A percentile compares a stretch with the other conserved stretches of the same genome.
Evolutionary conservation across 371 early-diverging fungal species (phyloP).

Genomic region (Apophysomyces ossiformis): DNA sequence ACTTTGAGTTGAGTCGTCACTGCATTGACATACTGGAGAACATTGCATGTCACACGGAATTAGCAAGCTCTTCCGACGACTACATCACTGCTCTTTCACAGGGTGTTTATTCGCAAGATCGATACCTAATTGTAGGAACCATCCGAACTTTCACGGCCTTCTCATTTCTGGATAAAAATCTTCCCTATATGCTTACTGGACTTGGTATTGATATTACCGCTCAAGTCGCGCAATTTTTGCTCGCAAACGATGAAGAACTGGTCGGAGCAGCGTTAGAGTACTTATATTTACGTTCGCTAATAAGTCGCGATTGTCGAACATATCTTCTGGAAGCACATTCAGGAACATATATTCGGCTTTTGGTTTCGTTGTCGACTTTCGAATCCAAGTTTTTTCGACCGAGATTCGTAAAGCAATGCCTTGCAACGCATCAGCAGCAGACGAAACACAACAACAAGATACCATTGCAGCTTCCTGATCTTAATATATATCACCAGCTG

Average conservation of each 20-base stretch:
- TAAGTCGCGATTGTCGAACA: neutral
- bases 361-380: neutral
- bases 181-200: constrained; percentile 51
- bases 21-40: constrained; percentile 72
- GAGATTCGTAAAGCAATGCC: constrained; percentile 23
- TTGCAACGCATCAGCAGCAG: neutral
- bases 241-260: constrained; percentile 65
- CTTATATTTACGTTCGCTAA: constrained; percentile 57
- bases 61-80: constrained; percentile 27
- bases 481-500: constrained; percentile 29
- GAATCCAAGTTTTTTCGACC: constrained; percentile 40
- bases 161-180: constrained; percentile 58
- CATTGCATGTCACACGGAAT: constrained; percentile 37
- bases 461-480: constrained; percentile 29
- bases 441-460: constrained; percentile 20
- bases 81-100: constrained; percentile 25
- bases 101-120: constrained; percentile 52
- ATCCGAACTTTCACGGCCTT: constrained; percentile 57
- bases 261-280: constrained; percentile 63
- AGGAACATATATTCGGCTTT: constrained; percentile 5
- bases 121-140: constrained; percentile 53
- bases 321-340: neutral
- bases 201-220: constrained; percentile 38
- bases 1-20: constrained; percentile 68
- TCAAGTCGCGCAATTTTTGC: constrained; percentile 57